Evolutionary conservation across 1,139 yeast genomes (phyloP), one percentile per base, ranked within the genome.

Genomic region (Komagataea norvegica): DNA sequence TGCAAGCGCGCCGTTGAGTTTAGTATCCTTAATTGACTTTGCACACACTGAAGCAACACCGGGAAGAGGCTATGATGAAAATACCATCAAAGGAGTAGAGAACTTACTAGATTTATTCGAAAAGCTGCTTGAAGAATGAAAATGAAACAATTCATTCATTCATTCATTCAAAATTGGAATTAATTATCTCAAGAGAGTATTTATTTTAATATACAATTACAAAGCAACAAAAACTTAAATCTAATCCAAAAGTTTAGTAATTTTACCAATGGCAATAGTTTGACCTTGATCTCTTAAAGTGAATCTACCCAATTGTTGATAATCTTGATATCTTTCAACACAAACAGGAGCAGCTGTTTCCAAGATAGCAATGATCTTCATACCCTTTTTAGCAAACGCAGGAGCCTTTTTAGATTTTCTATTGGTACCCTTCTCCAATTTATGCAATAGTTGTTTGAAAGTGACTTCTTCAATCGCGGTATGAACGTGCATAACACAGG

Each of bases 401-500:
- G 98, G 98, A 29, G 98, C 86, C 63, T 86, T 88, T 75, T 88
- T 91, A 45, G 95, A 85, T 65, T 81, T 85, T 70, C 96, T 83
- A 73, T 89, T 89, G 41, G 98, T 89, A 47, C 96, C 96, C 70
- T 84, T 89, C 64, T 91, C 96, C 57, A 91, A 73, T 66, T 89
- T 88, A 68, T 91, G 97, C 60, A 89, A 72, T 62, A 91, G 75
- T 57, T 81, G 80, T 37, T 81, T 72, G 59, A 91, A 77, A 31
- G 74, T 74, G 40, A 91, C 96, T 66, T 91, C 98, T 66, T 91
- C 97, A 56, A 91, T 87, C 39, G 98, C 97, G 35, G 98, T 87
- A 70, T 93, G 98, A 56, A 91, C 82, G 60, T 91, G 98, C 96
- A 91, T 89, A 43, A 91, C 96, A 75, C 98, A 91, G 10, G 96